Conservation (phyloP, 2,329 filamentous ascomycete genomes). For the Magnaporthiopsis poae region DNA sequence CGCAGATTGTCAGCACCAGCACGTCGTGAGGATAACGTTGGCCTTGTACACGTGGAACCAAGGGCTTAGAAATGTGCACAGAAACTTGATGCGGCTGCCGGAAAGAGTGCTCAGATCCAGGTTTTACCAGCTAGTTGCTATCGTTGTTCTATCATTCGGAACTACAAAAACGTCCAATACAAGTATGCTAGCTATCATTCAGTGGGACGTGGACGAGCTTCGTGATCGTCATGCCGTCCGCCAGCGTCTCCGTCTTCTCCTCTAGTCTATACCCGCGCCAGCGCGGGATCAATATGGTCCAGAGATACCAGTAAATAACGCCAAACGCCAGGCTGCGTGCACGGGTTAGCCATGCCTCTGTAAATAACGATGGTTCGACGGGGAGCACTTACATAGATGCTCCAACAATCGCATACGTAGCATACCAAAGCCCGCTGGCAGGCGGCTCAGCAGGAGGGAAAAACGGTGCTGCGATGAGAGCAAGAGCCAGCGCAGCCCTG, state of each 20-base stretch:
- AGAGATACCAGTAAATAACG: constrained; percentile 58
- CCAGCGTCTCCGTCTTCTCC: constrained; percentile 48
- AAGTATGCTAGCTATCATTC: no score
- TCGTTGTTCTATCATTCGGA: no score
- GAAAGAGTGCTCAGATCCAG: no score
- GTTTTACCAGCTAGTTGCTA: no score
- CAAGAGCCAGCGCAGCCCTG: constrained; percentile 41
- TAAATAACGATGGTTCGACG: background rate
- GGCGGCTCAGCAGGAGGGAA: constrained; percentile 44
- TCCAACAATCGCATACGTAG: constrained; percentile 44
- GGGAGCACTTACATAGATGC: constrained; percentile 38
- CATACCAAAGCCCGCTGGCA: constrained; percentile 39
- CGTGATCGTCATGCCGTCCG: constrained; percentile 57
- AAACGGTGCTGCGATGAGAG: constrained; percentile 51
- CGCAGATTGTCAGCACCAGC: no score
- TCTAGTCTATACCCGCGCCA: constrained; percentile 52
- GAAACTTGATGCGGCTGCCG: no score
- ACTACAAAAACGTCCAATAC: no score
- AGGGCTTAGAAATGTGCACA: no score
- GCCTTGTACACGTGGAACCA: no score
- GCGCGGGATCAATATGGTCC: constrained; percentile 51
- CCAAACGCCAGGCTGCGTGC: constrained; percentile 43
- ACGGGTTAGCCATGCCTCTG: background rate
- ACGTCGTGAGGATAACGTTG: no score
- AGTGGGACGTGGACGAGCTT: background rate